These are phyloP conservation scores for Candida morakotiae DNA, from an alignment of 805 yeast genomes.

Conservation along the genomic window DNA sequence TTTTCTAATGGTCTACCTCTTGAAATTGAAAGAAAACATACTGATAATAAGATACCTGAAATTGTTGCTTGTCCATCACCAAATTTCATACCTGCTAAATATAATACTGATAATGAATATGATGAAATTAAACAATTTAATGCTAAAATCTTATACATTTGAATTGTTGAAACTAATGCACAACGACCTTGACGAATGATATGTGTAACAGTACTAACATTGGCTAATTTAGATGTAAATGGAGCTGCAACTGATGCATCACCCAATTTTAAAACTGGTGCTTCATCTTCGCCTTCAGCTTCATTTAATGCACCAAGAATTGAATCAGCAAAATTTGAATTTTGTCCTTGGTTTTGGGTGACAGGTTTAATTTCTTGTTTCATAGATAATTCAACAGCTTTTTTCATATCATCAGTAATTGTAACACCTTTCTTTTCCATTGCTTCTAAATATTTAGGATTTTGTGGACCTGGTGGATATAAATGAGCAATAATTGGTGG, in stretches of 20 bases:
- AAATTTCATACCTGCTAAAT: slow-evolving; percentile 94
- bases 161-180: slow-evolving; percentile 94
- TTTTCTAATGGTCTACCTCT: slow-evolving; percentile 89
- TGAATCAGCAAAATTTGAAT: slow-evolving; percentile 51
- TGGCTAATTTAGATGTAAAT: slow-evolving; percentile 89
- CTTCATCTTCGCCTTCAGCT: slow-evolving; percentile 71
- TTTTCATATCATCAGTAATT: slow-evolving; percentile 70
- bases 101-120: slow-evolving; percentile 88
- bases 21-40: slow-evolving; percentile 92
- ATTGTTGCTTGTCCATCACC: slow-evolving; percentile 98
- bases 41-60: slow-evolving; percentile 87
- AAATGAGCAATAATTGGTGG: slow-evolving; percentile 88
- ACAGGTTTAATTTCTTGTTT: slow-evolving; percentile 10
- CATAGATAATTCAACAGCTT: slow-evolving; percentile 53
- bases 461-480: slow-evolving; percentile 91
- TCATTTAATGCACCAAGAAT: slow-evolving; percentile 52
- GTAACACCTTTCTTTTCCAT: slow-evolving; percentile 79
- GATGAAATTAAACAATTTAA: slow-evolving; percentile 96
- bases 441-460: slow-evolving; percentile 84
- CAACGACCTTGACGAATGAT: slow-evolving; percentile 97
- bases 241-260: slow-evolving; percentile 99
- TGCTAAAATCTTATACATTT: slow-evolving; percentile 97
- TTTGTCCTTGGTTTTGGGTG: slow-evolving; percentile 3
- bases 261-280: slow-evolving; percentile 90
- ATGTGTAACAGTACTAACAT: slow-evolving; percentile 88